Base-by-base conservation (phyloP, 2,329 filamentous ascomycete genomes). In the Aspergillus sp. region DNA sequence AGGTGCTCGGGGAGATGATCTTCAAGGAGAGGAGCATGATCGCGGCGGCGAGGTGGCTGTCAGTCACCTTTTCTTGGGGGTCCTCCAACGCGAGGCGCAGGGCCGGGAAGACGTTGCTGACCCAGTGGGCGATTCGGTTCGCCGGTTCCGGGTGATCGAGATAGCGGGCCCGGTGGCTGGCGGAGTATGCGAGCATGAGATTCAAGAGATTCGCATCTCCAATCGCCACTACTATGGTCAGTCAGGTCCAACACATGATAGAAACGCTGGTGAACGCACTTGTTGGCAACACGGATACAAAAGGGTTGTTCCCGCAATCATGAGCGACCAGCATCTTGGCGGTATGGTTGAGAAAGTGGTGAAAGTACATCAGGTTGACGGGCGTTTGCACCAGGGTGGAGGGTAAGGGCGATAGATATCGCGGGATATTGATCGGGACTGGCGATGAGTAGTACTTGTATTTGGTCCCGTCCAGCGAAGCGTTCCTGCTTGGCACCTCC, bases 21-120 rank as follows among this genome's bases (percentile, higher is more conserved):
- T 94, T 89, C 17, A 94, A 77, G 1, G 89, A 92, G 0, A 89
- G 84, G 43, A 95, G 81, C 88, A 94, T 91, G 57, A 95, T 91
- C 6, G 89, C 88, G 0, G 89, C 90, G 0, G 89, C 89, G 2
- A 95, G 78, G 50, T 88, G 89, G 14, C 84, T 83, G 59, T 91
- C 86, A 1, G 88, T 87, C 10, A 91, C 84, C 38, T 84, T 82
- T 56, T 82, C 78, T 36, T 78, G 77, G 0, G 81, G 78, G 49
- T 85, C 80, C 53, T 81, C 78, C 19, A 94, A 77, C 1, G 88
- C 85, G 55, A 82, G 73, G 23, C 88, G 83, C 17, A 95, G 78
- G 14, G 84, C 83, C 0, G 88, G 88, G 49, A 78, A 78, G 2
- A 78, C 88, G 60, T 90, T 84, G 64, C 88, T 81, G 21, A 94